phyloP scores from a whole-genome alignment of 2,329 filamentous ascomycete genomes.

The Samsoniella hepiali region DNA sequence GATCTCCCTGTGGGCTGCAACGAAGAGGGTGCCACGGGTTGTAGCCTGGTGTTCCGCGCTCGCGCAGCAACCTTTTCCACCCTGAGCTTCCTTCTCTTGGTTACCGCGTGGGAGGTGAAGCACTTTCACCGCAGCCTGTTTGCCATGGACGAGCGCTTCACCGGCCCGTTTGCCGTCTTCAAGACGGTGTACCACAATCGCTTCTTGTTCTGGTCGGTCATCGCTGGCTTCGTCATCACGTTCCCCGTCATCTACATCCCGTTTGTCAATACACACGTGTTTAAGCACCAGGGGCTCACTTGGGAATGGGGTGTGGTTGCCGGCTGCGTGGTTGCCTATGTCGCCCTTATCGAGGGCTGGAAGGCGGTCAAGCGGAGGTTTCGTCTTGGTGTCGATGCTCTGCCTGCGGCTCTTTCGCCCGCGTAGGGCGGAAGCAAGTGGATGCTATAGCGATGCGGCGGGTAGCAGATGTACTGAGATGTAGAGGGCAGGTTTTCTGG shows the following conservation, averaged over 20 bases:
- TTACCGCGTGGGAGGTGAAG: constrained; percentile 72
- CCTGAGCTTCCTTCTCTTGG: constrained; percentile 63
- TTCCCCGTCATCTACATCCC: constrained; percentile 68
- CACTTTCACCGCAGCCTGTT: constrained; percentile 69
- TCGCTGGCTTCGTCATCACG: constrained; percentile 56
- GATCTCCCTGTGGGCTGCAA: constrained; percentile 58
- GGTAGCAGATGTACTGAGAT: neutral
- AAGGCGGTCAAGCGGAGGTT: constrained; percentile 62
- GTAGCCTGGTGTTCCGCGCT: constrained; percentile 59
- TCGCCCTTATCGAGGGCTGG: constrained; percentile 64
- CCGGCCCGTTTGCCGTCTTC: constrained; percentile 49
- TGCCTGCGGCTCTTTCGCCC: constrained; percentile 17
- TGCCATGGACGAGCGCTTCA: constrained; percentile 56
- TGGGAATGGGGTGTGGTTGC: constrained; percentile 73
- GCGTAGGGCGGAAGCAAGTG: neutral
- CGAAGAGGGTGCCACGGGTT: constrained; percentile 46
- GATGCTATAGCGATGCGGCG: neutral
- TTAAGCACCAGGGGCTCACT: constrained; percentile 64
- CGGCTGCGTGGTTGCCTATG: constrained; percentile 56
- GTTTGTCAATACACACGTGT: constrained; percentile 61
- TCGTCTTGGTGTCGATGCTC: constrained; percentile 32
- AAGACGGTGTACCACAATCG: constrained; percentile 65
- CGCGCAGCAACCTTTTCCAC: constrained; percentile 68
- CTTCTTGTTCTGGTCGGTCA: constrained; percentile 63
- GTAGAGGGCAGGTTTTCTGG: constrained; percentile 18